Base-by-base conservation (phyloP, 306 rosid genomes). In the Acacia melanoxylon region DNA sequence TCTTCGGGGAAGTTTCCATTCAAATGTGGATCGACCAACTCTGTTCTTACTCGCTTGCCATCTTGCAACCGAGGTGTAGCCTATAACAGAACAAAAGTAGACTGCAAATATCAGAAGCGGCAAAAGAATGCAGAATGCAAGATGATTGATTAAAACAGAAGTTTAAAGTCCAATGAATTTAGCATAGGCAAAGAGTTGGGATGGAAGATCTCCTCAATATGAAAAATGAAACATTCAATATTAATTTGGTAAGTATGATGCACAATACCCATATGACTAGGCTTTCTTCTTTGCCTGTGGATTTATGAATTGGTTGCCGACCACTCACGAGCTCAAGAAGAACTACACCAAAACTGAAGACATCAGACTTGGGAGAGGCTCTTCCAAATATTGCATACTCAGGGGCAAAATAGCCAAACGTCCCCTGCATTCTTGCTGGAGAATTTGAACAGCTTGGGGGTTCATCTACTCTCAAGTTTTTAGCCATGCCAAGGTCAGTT, bases 401-500 rank as follows among this genome's bases (percentile, higher is more conserved):
- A 5, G 99, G 99, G 79, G 99, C 99, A 90, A 96, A 96, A 84
- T 96, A 96, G 51, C 99, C 99, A 87, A 96, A 96, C 76, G 99
- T 96, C 75, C 99, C 99, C 84, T 91, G 97, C 97, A 93, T 92
- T 87, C 97, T 93, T 42, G 92, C 98, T 29, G 99, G 99, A 80
- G 99, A 96, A 84, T 83, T 89, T 44, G 99, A 92, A 82, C 90
- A 75, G 88, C 98, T 93, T 61, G 94, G 91, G 41, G 85, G 85
- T 76, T 90, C 99, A 85, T 96, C 98, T 27, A 90, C 87, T 87
- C 88, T 89, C 82, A 93, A 81, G 85, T 88, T 84, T 81, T 92
- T 93, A 24, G 99, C 98, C 99, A 96, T 87, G 56, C 99, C 99
- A 78, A 96, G 98, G 83, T 96, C 99, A 75, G 97, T 93, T 86